A percentile compares a stretch with the other conserved stretches of the same genome.
Conservation (phyloP, 2,329 filamentous ascomycete species). For the Ophiostoma populinum region DNA sequence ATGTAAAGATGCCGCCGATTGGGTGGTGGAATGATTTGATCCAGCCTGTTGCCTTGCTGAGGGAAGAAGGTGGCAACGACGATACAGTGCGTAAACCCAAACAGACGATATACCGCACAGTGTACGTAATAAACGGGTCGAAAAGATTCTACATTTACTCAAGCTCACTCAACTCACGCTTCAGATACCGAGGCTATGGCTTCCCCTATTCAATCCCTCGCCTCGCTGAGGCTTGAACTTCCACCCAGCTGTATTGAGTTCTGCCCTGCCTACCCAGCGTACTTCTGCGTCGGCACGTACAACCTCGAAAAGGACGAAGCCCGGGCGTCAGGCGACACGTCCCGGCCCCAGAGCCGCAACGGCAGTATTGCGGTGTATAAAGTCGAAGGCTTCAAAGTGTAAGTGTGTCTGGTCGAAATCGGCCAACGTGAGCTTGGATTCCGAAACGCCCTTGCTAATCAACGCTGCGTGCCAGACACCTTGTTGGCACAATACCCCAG, state of each 20-base stretch:
- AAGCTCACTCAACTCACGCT: not conserved
- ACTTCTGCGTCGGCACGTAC: constrained; percentile 75
- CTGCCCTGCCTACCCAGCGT: constrained; percentile 40
- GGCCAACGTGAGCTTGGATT: no score
- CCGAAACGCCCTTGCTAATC: no score
- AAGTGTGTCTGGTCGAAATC: no score
- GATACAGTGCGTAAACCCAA: no score
- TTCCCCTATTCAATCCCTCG: constrained; percentile 22
- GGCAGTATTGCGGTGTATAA: constrained; percentile 57
- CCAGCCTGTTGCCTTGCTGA: no score
- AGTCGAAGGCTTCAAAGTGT: constrained; percentile 37
- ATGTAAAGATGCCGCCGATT: not conserved
- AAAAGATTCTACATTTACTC: no score
- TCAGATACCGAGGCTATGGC: constrained; percentile 4
- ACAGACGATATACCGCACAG: no score
- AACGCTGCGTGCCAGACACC: not conserved
- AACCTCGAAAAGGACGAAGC: constrained; percentile 38
- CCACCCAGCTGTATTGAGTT: constrained; percentile 70
- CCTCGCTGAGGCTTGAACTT: constrained; percentile 39
- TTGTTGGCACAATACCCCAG: constrained; percentile 39
- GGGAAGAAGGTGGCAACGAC: no score
- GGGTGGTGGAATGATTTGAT: no score
- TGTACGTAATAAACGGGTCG: no score
- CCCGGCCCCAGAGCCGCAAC: constrained; percentile 43
- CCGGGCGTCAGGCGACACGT: constrained; percentile 13